phyloP scores from a whole-genome alignment of 192 early-diverging fungal genomes.

The Dispira parvispora region DNA sequence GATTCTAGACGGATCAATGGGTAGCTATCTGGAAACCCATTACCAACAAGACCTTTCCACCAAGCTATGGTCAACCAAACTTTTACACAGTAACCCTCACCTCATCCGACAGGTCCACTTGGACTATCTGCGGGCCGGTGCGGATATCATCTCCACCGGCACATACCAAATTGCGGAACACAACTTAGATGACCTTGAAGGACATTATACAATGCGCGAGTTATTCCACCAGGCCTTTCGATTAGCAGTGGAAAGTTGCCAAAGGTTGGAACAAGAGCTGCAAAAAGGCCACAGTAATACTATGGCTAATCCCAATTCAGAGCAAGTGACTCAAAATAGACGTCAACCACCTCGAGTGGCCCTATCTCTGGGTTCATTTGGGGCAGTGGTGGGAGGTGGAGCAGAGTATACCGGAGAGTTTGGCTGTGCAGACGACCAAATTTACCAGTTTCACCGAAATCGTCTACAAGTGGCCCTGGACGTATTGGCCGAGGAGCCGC shows the following conservation, averaged over 20 bases:
- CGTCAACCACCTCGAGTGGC: background rate
- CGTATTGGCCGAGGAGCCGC: background rate
- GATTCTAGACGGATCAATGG: background rate
- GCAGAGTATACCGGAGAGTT: conserved; percentile 4
- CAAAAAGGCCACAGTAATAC: no score
- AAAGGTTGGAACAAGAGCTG: background rate
- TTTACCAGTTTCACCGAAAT: background rate
- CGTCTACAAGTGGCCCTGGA: background rate
- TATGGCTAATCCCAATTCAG: no score
- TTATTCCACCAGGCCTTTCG: background rate
- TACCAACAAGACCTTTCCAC: background rate
- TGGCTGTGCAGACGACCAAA: background rate
- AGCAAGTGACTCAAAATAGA: background rate
- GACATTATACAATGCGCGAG: background rate
- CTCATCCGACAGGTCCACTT: background rate
- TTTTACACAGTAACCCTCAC: background rate
- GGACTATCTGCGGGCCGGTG: background rate
- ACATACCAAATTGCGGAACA: background rate
- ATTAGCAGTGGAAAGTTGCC: background rate
- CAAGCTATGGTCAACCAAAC: background rate
- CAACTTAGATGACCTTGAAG: background rate
- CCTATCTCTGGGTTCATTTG: background rate
- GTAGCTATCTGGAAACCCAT: background rate
- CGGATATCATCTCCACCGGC: background rate
- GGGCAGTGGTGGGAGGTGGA: background rate